Percentiles rank a stretch among this genome's conserved stretches.
Conservation (phyloP, 2,329 filamentous ascomycete genomes). For the Rugonectria rugulosa region DNA sequence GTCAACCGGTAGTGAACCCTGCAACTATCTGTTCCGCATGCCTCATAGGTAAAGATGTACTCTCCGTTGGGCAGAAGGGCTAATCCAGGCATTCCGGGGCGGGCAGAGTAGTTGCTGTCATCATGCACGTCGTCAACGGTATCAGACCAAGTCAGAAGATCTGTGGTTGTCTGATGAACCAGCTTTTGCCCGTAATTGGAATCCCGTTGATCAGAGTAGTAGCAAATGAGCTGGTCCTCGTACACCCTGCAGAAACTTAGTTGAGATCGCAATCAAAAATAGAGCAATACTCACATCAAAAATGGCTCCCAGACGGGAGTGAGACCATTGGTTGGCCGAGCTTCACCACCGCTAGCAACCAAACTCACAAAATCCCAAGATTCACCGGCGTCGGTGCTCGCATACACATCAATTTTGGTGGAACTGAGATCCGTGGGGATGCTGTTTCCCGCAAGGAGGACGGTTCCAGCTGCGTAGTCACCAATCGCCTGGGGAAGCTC, state of each 20-base stretch:
- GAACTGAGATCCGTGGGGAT: constrained; percentile 66
- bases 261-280: rapidly evolving
- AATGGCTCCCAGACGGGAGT: constrained; percentile 80
- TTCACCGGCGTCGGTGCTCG: constrained; percentile 64
- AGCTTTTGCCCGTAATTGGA: constrained; percentile 71
- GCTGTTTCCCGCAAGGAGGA: constrained; percentile 68
- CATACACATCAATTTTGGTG: constrained; percentile 76
- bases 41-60: constrained; percentile 69
- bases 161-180: constrained; percentile 66
- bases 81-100: constrained; percentile 74
- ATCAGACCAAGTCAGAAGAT: constrained; percentile 66
- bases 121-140: constrained; percentile 67
- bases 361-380: constrained; percentile 74
- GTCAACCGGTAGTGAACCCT: constrained; percentile 55
- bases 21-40: constrained; percentile 54
- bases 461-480: constrained; percentile 66
- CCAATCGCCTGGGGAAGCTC: constrained; percentile 66
- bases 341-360: constrained; percentile 69
- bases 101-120: constrained; percentile 61
- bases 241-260: constrained; percentile 50
- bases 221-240: constrained; percentile 66
- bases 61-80: constrained; percentile 61
- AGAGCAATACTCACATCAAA: constrained; percentile 49
- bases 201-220: constrained; percentile 77
- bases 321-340: constrained; percentile 67